Conservation (phyloP, 495 filamentous ascomycete genomes). For the Penicillium pulvis region DNA sequence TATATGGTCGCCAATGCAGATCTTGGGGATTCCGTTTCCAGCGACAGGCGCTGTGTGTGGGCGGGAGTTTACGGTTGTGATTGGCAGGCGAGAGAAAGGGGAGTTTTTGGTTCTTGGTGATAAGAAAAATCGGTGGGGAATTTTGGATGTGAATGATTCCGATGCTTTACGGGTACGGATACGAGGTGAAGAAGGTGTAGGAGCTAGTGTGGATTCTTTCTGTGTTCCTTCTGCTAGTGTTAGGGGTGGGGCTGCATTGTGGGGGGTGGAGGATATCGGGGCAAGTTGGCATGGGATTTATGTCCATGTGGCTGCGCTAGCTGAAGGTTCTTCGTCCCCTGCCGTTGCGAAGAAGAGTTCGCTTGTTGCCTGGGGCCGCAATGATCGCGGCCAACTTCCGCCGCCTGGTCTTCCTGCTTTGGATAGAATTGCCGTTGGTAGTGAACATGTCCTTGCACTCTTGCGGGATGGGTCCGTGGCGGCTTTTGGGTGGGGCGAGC, state of each 20-base stretch:
- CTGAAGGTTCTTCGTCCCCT: not conserved
- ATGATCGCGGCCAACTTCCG: conserved; percentile 82
- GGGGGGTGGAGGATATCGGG: conserved; percentile 42
- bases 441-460: conserved; percentile 80
- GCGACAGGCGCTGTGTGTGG: conserved; percentile 67
- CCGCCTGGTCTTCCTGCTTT: conserved; percentile 55
- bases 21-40: conserved; percentile 57
- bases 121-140: conserved; percentile 60
- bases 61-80: conserved; percentile 76
- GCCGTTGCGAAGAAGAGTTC: not conserved
- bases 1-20: conserved; percentile 58
- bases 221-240: not conserved
- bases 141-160: conserved; percentile 42
- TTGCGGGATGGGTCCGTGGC: conserved; percentile 61
- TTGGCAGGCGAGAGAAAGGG: conserved; percentile 54
- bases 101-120: conserved; percentile 64
- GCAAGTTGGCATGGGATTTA: conserved; percentile 85
- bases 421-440: conserved; percentile 70
- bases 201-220: conserved; percentile 3
- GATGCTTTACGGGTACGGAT: conserved; percentile 6
- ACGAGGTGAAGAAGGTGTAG: not conserved
- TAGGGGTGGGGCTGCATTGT: conserved; percentile 19
- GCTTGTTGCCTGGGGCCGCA: conserved; percentile 63
- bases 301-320: conserved; percentile 42
- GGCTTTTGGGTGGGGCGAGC: conserved; percentile 94